Base-by-base conservation (phyloP, 768 basidiomycete species). In the Piloderma croceum region DNA sequence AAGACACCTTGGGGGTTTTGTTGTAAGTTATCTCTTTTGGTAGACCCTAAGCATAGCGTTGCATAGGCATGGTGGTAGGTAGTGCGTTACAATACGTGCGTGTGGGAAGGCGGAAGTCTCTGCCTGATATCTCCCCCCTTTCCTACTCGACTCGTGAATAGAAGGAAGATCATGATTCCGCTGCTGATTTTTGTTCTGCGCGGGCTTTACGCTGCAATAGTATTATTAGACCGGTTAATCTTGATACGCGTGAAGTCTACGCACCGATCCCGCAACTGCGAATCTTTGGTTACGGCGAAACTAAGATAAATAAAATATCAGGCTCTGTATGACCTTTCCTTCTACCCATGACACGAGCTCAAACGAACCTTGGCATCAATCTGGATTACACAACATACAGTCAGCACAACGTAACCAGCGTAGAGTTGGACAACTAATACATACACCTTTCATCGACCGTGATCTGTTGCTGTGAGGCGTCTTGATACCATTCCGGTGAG, bases 401-500 rank as follows among this genome's bases (percentile, higher is more conserved):
- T 42, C 27, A 42, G 19, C 15, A 39, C 36, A 17, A 27, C 17
- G 15, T 9, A 41, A 41, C 39, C 19, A 41, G 24, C 31, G 42
- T 43, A 41, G n/a, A 27, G 24, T 31, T 25, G 25, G 17, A 41
- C 39, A 32, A 29, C 29, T 13, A 32, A 39, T 5, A 84, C 90
- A 48, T 76, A 97, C 94, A 77, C 92, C 93, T 71, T 80, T 90
- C 73, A 87, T 56, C 25, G 88, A 92, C 51, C 83, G 76, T 43
- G 77, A 73, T 63, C 73, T 68, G 10, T 29, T 29, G 27, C 10
- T 9, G 10, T 9, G 10, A 39, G 90, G 84, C 63, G 74, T 79
- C 72, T 86, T 90, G 73, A 97, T 94, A 59, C 93, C 94, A 74
- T 98, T 98, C 51, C 87, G 79, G 75, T 98, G 94, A 51, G 94